phyloP scores from a whole-genome alignment of 305 asterid species.

The Stenogyne calaminthoides region DNA sequence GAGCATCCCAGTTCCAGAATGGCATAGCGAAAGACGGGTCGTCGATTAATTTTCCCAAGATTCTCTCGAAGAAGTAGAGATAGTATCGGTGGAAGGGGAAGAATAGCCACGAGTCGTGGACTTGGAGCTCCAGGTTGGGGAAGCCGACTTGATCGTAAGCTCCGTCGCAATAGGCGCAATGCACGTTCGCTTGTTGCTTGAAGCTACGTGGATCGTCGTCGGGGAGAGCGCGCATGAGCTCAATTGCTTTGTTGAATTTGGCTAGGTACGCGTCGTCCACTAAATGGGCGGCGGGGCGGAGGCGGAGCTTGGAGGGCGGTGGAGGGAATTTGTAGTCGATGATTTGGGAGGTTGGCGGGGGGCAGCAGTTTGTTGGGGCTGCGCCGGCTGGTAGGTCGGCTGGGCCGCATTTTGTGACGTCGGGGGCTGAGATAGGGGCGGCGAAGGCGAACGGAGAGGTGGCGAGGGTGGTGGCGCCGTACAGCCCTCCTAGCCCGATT shows the following conservation, averaged over 20 bases:
- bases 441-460: slow-evolving; percentile 47
- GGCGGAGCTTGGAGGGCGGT: slow-evolving; percentile 33
- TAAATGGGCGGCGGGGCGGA: slow-evolving; percentile 76
- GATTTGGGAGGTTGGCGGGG: slow-evolving; percentile 40
- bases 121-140: slow-evolving; percentile 66
- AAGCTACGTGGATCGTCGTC: slow-evolving; percentile 79
- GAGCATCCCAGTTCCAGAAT: slow-evolving; percentile 80
- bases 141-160: slow-evolving; percentile 76
- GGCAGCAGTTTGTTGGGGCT: slow-evolving; percentile 63
- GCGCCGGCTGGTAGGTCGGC: slow-evolving; percentile 59
- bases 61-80: slow-evolving; percentile 72
- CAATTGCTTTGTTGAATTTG: slow-evolving; percentile 53
- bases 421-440: slow-evolving; percentile 57
- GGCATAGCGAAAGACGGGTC: slow-evolving; percentile 77
- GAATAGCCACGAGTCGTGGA: slow-evolving; percentile 76
- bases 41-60: slow-evolving; percentile 55
- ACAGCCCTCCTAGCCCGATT: slow-evolving; percentile 60
- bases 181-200: slow-evolving; percentile 75
- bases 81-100: slow-evolving; percentile 73
- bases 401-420: slow-evolving; percentile 58
- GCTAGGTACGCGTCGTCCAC: slow-evolving; percentile 50
- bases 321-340: slow-evolving; percentile 50
- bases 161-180: slow-evolving; percentile 88
- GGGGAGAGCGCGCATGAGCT: slow-evolving; percentile 70
- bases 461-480: slow-evolving; percentile 61